Percentiles rank a stretch among this genome's conserved stretches.
These are phyloP conservation scores for Fusarium annulatum DNA, from an alignment of 2,329 filamentous ascomycete genomes.

Conservation along the genomic window DNA sequence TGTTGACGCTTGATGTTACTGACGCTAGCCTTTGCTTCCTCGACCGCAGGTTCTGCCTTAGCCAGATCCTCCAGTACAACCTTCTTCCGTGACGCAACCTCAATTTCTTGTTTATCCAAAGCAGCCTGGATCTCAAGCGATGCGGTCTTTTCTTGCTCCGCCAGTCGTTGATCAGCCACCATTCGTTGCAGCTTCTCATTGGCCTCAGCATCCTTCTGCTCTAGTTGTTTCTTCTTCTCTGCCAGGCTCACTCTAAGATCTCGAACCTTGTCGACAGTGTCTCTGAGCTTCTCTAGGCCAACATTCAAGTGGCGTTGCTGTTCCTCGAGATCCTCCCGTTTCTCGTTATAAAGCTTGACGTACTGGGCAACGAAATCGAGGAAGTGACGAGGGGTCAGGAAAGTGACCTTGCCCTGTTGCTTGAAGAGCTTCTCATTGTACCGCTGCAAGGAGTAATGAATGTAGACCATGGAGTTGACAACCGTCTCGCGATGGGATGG, in stretches of 20 bases:
- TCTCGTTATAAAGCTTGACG: slow-evolving; percentile 96
- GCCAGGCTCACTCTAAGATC: slow-evolving; percentile 91
- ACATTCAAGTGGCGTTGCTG: slow-evolving; percentile 98
- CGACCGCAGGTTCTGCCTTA: slow-evolving; percentile 90
- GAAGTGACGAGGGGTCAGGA: slow-evolving; percentile 95
- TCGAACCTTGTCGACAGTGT: slow-evolving; percentile 96
- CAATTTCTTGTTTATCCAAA: slow-evolving; percentile 88
- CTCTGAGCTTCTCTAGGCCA: slow-evolving; percentile 94
- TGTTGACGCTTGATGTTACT: slow-evolving; percentile 99
- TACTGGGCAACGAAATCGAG: slow-evolving; percentile 98
- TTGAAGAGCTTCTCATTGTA: slow-evolving; percentile 91
- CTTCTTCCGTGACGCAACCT: slow-evolving; percentile 84
- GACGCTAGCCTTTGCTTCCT: slow-evolving; percentile 94
- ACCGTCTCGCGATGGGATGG: slow-evolving; percentile 91
- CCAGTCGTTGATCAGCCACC: slow-evolving; percentile 95
- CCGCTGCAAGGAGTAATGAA: slow-evolving; percentile 91
- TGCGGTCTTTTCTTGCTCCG: slow-evolving; percentile 87
- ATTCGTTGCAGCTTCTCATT: slow-evolving; percentile 98
- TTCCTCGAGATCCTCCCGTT: slow-evolving; percentile 97
- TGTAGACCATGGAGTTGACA: slow-evolving; percentile 98
- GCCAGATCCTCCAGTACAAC: slow-evolving; percentile 90
- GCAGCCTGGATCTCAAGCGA: slow-evolving; percentile 90
- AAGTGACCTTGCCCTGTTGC: slow-evolving; percentile 92
- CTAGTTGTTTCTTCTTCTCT: slow-evolving; percentile 92
- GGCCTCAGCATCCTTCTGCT: slow-evolving; percentile 93